These are phyloP conservation scores for Aspergillus arachidicola DNA, from an alignment of 2,329 filamentous ascomycete genomes.

Conservation along the genomic window DNA sequence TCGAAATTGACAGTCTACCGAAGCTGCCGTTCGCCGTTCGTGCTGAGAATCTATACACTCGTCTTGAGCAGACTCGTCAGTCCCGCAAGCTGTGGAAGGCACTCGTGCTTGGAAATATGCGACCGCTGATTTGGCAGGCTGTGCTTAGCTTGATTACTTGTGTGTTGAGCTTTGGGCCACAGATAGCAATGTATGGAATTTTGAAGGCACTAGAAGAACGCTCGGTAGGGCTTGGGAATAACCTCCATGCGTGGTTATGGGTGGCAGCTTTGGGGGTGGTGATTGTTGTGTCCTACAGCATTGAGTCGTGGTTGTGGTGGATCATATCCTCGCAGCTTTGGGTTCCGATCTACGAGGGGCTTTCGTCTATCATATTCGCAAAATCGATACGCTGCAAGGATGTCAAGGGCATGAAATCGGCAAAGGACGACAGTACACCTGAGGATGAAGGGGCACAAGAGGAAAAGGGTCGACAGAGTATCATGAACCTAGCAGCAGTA, in stretches of 20 bases:
- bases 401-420: slow-evolving; percentile 50
- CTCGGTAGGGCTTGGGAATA: slow-evolving; percentile 47
- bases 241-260: slow-evolving; percentile 65
- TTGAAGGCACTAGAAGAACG: slow-evolving; percentile 65
- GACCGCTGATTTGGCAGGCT: slow-evolving; percentile 61
- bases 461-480: slow-evolving; percentile 67
- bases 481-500: slow-evolving; percentile 77
- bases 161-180: slow-evolving; percentile 68
- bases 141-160: slow-evolving; percentile 57
- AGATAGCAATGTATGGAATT: slow-evolving; percentile 68
- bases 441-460: slow-evolving; percentile 48
- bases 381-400: slow-evolving; percentile 79
- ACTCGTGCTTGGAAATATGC: slow-evolving; percentile 61
- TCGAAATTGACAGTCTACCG: slow-evolving; percentile 66
- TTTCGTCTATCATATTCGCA: slow-evolving; percentile 73
- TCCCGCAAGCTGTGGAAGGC: slow-evolving; percentile 60
- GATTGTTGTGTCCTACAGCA: slow-evolving; percentile 58
- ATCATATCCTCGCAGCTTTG: slow-evolving; percentile 64
- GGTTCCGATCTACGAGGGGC: slow-evolving; percentile 68
- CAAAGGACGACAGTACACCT: slow-evolving; percentile 44
- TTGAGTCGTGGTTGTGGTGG: slow-evolving; percentile 70
- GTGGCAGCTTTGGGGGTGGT: slow-evolving; percentile 65
- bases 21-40: slow-evolving; percentile 60
- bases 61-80: slow-evolving; percentile 39
- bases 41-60: slow-evolving; percentile 55